phyloP scores from a whole-genome alignment of 202 grass and related monocot species.

The Carex arenaria region DNA sequence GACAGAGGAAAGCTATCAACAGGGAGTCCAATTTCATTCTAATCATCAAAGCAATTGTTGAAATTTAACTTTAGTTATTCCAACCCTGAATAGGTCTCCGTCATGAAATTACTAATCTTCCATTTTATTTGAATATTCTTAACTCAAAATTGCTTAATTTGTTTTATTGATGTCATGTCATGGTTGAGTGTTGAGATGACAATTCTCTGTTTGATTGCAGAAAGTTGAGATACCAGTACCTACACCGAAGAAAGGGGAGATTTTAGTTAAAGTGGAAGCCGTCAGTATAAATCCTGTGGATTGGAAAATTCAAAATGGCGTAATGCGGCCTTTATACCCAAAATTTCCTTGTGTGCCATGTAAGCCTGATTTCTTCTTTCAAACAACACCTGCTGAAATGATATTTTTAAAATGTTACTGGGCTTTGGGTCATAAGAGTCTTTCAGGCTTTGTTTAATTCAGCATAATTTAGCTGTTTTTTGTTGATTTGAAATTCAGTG shows the following conservation, averaged over 20 bases:
- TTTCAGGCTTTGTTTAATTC: not conserved
- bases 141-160: not conserved
- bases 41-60: not conserved
- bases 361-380: slow-evolving; percentile 12
- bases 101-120: not conserved
- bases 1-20: not conserved
- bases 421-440: not conserved
- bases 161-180: not conserved
- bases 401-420: not conserved
- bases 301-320: slow-evolving; percentile 44
- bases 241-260: slow-evolving; percentile 40
- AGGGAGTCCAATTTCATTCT: not conserved
- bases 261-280: slow-evolving; percentile 56
- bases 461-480: not conserved
- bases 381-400: not conserved
- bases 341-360: slow-evolving; percentile 64
- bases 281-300: slow-evolving; percentile 47
- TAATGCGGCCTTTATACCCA: slow-evolving; percentile 41
- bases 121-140: not conserved
- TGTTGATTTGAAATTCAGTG: not conserved
- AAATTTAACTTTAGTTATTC: not conserved
- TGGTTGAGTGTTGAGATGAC: not conserved
- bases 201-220: slow-evolving; percentile 25
- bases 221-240: slow-evolving; percentile 47
- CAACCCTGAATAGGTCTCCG: not conserved